Conservation (phyloP, 352 stramenopile species). For the Globisporangium echinulatum region DNA sequence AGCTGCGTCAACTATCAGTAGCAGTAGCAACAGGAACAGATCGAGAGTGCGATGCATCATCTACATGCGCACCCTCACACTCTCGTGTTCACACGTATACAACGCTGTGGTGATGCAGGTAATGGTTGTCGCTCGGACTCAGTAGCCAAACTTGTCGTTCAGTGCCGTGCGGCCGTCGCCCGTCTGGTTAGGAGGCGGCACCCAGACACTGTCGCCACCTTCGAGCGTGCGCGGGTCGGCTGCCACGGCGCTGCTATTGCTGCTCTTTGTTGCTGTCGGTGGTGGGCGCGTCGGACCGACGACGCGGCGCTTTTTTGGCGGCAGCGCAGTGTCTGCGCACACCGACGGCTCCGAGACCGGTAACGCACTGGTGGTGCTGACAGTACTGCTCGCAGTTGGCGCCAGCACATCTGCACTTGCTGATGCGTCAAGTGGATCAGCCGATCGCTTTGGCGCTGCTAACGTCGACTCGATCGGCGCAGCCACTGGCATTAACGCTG, state of each 20-base stretch:
- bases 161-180: conserved; percentile 75
- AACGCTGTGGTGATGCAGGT: background rate
- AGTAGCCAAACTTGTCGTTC: conserved; percentile 88
- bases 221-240: conserved; percentile 31
- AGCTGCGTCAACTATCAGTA: background rate
- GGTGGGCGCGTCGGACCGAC: conserved; percentile 27
- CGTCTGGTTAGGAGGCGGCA: conserved; percentile 74
- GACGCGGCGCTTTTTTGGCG: conserved; percentile 34
- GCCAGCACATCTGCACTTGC: no score
- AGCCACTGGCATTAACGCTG: background rate
- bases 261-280: conserved; percentile 3
- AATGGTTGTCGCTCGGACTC: conserved; percentile 4
- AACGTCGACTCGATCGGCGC: background rate
- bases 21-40: background rate
- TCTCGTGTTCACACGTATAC: background rate
- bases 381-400: background rate
- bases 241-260: background rate
- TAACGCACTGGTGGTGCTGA: no score
- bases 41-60: background rate
- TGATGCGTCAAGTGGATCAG: no score
- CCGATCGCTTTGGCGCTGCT: background rate
- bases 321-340: background rate
- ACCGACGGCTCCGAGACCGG: no score
- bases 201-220: conserved; percentile 72
- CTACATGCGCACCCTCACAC: background rate